Conservation (phyloP, 495 filamentous ascomycete species). For the Aspergillus nidulans region DNA sequence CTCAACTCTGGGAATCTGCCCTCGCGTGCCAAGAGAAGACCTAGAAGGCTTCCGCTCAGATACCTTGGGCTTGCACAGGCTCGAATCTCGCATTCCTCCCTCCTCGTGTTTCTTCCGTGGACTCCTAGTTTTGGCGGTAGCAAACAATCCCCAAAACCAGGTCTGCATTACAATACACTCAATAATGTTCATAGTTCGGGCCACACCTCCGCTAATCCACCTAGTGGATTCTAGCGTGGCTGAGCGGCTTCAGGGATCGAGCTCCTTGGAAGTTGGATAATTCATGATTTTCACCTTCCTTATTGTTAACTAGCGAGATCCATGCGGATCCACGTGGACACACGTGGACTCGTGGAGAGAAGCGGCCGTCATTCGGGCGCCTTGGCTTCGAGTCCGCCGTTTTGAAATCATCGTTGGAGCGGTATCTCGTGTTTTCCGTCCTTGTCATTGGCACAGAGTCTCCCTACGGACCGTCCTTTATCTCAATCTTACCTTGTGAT, state of each 20-base stretch:
- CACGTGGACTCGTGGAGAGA: conserved; percentile 41
- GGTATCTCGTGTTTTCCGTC: not conserved
- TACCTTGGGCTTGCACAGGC: not conserved
- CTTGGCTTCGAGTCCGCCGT: conserved; percentile 10
- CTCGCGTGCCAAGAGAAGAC: conserved; percentile 6
- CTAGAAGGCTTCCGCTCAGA: not conserved
- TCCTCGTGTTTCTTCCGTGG: not conserved
- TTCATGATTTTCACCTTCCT: conserved; percentile 22
- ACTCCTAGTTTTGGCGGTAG: not conserved
- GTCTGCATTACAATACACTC: not conserved
- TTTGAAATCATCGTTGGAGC: conserved; percentile 8
- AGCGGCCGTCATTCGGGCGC: conserved; percentile 13
- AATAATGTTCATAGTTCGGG: not conserved
- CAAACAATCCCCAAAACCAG: not conserved
- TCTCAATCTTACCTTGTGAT: not conserved
- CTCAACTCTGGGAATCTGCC: not conserved
- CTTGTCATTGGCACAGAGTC: conserved; percentile 3
- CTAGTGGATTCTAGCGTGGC: conserved; percentile 13
- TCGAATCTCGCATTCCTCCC: not conserved
- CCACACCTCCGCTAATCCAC: not conserved
- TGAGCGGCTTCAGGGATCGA: conserved; percentile 6
- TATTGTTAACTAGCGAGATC: conserved; percentile 28
- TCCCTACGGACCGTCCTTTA: not conserved
- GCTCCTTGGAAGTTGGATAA: too few relatives aligned
- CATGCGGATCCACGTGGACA: conserved; percentile 40